Base-by-base conservation (phyloP, 2,329 filamentous ascomycete species). In the Monosporascus ibericus region DNA sequence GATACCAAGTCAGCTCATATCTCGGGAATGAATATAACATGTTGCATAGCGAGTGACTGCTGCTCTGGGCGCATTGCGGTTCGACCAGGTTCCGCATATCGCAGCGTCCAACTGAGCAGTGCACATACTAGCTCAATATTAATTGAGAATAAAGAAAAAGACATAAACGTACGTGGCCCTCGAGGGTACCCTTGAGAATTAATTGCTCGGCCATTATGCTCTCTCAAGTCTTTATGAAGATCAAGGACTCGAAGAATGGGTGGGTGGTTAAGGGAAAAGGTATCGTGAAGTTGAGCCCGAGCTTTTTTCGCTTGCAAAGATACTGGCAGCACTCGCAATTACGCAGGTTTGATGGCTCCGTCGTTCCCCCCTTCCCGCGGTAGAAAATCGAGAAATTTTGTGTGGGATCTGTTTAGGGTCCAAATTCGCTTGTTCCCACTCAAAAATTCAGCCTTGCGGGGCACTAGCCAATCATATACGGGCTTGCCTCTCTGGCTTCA, bases 111-210 rank as follows among this genome's bases (percentile, higher is more conserved):
- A n/a, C 14, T 11, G 40, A 34, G 20, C 14, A 38, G 22, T 49
- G 17, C n/a, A 30, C 9, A 17, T 17, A 36, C 27, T 42, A 44
- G 48, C 24, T 8, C n/a, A n/a, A 22, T 40, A 18, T n/a, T 18
- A 39, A 39, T 39, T 7, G 18, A 37, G 15, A 20, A 39, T 34
- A 20, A 48, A 40, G n/a, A 48, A 49, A 42, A 50, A 39, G 50
- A 47, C 30, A 17, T 3, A 55, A 66, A 84, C 81, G 74, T 82
- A 84, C 81, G 87, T 97, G 92, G 86, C 92, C 92, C 87, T 94
- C 90, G 77, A 95, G 89, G 83, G 89, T 94, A 76, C 90, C 90
- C 83, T 92, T 92, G 79, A 94, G 87, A 81, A 95, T 90, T 76
- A 94, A 82, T 84, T 92, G 88, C 84, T 94, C 89, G 82, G 88